Conservation (phyloP, 2,329 filamentous ascomycete species). For the Annulohypoxylon truncatum region DNA sequence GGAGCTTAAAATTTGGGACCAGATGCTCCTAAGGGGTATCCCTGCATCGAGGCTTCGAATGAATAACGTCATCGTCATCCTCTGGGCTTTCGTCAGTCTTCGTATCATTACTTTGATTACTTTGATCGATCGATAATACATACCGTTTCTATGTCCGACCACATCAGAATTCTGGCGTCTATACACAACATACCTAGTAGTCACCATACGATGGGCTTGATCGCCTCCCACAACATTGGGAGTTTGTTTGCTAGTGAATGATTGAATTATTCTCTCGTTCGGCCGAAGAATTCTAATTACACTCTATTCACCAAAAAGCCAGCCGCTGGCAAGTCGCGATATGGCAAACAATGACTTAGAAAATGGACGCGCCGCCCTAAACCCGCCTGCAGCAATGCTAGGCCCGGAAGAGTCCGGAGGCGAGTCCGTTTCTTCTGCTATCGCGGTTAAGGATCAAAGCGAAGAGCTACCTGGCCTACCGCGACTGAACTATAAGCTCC, state of each 20-base stretch:
- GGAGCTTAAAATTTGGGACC: slow-evolving; percentile 26
- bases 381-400: slow-evolving; percentile 20
- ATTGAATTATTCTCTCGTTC: slow-evolving; percentile 25
- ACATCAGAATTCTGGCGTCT: slow-evolving; percentile 14
- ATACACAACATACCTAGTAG: slow-evolving; percentile 12
- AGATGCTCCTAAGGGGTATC: slow-evolving; percentile 26
- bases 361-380: slow-evolving; percentile 27
- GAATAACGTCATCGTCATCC: slow-evolving; percentile 35
- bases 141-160: slow-evolving; percentile 13
- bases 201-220: slow-evolving; percentile 27
- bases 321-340: slow-evolving; percentile 17
- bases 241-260: slow-evolving; percentile 26
- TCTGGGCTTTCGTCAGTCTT: slow-evolving; percentile 41
- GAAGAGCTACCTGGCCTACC: slow-evolving; percentile 44
- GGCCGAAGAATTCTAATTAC: slow-evolving; percentile 1
- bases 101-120: background rate
- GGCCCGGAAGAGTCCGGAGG: slow-evolving; percentile 26
- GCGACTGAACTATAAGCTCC: slow-evolving; percentile 53
- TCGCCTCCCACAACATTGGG: slow-evolving; percentile 15
- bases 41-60: slow-evolving; percentile 29
- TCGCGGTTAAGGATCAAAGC: slow-evolving; percentile 35
- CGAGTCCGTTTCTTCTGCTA: slow-evolving; percentile 28
- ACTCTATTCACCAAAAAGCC: background rate
- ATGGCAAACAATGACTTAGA: slow-evolving; percentile 37
- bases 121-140: slow-evolving; percentile 31